Base-by-base conservation (phyloP, 2,329 filamentous ascomycete genomes). In the Ceratocystis diversiconidia region DNA sequence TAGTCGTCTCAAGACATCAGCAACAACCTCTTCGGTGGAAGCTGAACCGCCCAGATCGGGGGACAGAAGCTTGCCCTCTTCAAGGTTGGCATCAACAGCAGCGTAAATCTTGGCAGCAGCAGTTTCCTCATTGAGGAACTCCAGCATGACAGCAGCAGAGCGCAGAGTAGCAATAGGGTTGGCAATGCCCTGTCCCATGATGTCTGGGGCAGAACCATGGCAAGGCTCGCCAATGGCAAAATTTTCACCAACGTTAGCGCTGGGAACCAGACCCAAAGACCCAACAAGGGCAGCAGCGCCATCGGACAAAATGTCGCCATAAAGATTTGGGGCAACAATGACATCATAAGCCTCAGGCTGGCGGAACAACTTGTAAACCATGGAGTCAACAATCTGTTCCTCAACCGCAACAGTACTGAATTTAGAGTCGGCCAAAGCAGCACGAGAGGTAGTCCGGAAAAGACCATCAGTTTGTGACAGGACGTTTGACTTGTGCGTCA, bases 331-430 rank as follows among this genome's bases (percentile, higher is more conserved):
- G 7, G 92, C 94, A 60, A 99, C 94, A 71, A 99, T 95, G 70
- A 97, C 92, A 75, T 99, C 94, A 84, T 97, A 99, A 73, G 87
- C 88, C 73, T 87, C 83, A 55, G 94, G 94, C 77, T 97, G 90
- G 69, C 92, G 90, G 85, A 97, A 97, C 66, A 99, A 88, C 81
- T 97, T 97, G 85, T 97, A 97, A 67, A 97, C 91, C 94, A 99
- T 99, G 68, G 88, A 92, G 78, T 99, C 94, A 69, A 99, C 92
- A 71, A 99, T 99, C 79, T 99, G 94, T 81, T 97, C 94, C 77
- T 97, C 94, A 65, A 96, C 81, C 52, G 78, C 77, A 64, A 95
- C 79, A 62, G 76, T 76, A 68, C 70, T 76, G 79, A 89, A 96
- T 70, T 79, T 81, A 12, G 82, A 70, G 63, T 81, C 80, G 32